These are phyloP conservation scores for Knoxdaviesia capensis DNA, from an alignment of 2,329 filamentous ascomycete genomes.

Conservation along the genomic window DNA sequence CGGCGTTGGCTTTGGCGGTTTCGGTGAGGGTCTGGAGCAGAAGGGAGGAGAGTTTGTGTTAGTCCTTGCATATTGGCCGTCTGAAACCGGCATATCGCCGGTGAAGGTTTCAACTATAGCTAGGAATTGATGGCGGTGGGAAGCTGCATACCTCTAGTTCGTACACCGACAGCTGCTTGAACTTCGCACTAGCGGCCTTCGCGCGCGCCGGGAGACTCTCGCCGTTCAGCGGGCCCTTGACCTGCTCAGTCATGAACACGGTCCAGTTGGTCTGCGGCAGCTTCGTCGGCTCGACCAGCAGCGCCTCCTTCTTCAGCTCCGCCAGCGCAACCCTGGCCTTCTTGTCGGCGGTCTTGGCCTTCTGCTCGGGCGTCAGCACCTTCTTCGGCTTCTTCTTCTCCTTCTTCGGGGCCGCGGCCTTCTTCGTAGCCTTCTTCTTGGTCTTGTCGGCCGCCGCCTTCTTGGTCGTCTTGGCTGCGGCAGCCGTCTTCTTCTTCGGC, in stretches of 20 bases:
- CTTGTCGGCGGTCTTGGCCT: constrained; percentile 7
- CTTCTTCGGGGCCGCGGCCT: constrained; percentile 5
- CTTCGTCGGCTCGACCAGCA: constrained; percentile 18
- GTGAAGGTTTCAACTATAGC: background rate
- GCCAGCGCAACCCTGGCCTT: constrained; percentile 5
- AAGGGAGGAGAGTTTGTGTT: background rate
- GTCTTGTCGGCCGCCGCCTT: constrained; percentile 5
- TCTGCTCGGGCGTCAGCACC: constrained; percentile 17
- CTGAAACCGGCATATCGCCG: background rate
- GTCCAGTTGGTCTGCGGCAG: constrained; percentile 15
- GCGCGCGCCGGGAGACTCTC: constrained; percentile 8
- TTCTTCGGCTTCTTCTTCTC: constrained; percentile 13
- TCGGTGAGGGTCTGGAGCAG: constrained; percentile 15
- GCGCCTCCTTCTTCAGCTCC: constrained; percentile 18
- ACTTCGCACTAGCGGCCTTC: constrained; percentile 12
- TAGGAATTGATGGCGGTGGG: background rate
- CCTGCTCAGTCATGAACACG: constrained; percentile 15
- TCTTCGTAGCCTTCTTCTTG: constrained; percentile 9
- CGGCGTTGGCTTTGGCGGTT: constrained; percentile 17
- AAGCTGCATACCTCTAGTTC: constrained; percentile 21
- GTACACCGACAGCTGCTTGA: constrained; percentile 16
- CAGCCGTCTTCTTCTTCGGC: background rate
- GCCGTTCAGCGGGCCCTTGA: constrained; percentile 8
- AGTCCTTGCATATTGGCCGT: background rate
- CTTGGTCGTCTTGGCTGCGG: background rate